Evolutionary conservation across 805 yeast species (phyloP).

Genomic region (Candida tammaniensis): DNA sequence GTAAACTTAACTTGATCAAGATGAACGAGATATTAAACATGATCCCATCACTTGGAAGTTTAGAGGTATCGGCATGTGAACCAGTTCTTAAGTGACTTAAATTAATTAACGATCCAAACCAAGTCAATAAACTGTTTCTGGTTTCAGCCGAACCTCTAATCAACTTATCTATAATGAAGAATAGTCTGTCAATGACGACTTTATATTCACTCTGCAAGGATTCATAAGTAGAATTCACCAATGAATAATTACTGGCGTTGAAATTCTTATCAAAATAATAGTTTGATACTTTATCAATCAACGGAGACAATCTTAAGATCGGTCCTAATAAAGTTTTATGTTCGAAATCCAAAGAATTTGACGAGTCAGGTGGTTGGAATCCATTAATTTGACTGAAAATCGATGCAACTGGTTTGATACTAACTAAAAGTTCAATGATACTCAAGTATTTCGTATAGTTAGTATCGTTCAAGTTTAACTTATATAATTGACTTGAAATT

Average conservation of each 20-base stretch:
- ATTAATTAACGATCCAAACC: constrained; percentile 73
- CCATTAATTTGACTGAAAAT: constrained; percentile 55
- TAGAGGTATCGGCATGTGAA: constrained; percentile 66
- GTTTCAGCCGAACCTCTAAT: constrained; percentile 70
- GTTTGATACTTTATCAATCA: constrained; percentile 50
- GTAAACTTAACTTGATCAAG: constrained; percentile 71
- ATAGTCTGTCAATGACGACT: constrained; percentile 59
- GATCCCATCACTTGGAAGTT: constrained; percentile 74
- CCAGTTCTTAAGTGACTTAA: constrained; percentile 86
- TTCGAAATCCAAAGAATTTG: constrained; percentile 54
- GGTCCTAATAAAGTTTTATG: constrained; percentile 72
- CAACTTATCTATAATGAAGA: constrained; percentile 66
- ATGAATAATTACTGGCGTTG: constrained; percentile 10
- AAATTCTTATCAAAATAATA: constrained; percentile 36
- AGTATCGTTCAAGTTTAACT: constrained; percentile 47
- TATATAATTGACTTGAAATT: constrained; percentile 34
- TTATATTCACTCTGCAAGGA: constrained; percentile 65
- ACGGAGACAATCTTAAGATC: constrained; percentile 70
- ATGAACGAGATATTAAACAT: constrained; percentile 74
- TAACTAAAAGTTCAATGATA: constrained; percentile 54
- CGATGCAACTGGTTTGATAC: constrained; percentile 60
- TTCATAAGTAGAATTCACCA: constrained; percentile 47
- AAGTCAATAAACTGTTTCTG: constrained; percentile 60
- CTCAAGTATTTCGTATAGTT: constrained; percentile 53
- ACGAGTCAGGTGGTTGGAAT: constrained; percentile 40